A percentile compares a stretch with the other conserved stretches of the same genome.
Conservation (phyloP, 1,139 yeast genomes). For the Protomyces macrosporus region DNA sequence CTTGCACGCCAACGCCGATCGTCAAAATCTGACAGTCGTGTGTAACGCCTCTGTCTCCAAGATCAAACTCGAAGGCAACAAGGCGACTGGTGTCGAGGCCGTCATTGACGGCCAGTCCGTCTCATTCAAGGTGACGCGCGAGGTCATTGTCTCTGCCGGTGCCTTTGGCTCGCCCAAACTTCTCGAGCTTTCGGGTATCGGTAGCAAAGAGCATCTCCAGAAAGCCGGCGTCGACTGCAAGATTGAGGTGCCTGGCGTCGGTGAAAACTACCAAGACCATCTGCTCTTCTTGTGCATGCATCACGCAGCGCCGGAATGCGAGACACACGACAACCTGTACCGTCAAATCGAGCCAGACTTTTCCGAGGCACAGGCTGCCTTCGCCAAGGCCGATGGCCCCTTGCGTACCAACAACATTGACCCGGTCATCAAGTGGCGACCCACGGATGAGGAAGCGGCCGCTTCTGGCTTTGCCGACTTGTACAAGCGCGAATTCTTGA, state of each 20-base stretch:
- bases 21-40: slow-evolving; percentile 5
- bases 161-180: slow-evolving; percentile 7
- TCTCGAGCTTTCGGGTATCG: slow-evolving; percentile 23
- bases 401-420: background rate
- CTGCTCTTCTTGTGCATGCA: slow-evolving; percentile 6
- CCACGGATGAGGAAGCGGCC: slow-evolving; percentile 2
- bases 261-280: slow-evolving; percentile 17
- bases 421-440: slow-evolving; percentile 4
- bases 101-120: background rate
- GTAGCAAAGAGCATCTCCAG: background rate
- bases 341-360: slow-evolving; percentile 3
- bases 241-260: slow-evolving; percentile 12
- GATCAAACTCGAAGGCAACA: slow-evolving; percentile 1
- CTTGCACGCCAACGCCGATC: slow-evolving; percentile 1
- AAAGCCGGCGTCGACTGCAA: slow-evolving; percentile 1
- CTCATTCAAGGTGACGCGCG: slow-evolving; percentile 1
- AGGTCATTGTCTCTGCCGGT: slow-evolving; percentile 20
- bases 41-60: background rate
- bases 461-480: background rate
- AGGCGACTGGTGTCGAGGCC: slow-evolving; percentile 11
- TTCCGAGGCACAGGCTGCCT: background rate
- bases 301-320: background rate
- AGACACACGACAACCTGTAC: slow-evolving; percentile 5
- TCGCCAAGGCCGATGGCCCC: background rate
- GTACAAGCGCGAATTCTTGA: background rate